Evolutionary conservation across 495 filamentous ascomycete species (phyloP), one percentile per base, ranked within the genome.

Genomic region (Aspergillus heteromorphus): DNA sequence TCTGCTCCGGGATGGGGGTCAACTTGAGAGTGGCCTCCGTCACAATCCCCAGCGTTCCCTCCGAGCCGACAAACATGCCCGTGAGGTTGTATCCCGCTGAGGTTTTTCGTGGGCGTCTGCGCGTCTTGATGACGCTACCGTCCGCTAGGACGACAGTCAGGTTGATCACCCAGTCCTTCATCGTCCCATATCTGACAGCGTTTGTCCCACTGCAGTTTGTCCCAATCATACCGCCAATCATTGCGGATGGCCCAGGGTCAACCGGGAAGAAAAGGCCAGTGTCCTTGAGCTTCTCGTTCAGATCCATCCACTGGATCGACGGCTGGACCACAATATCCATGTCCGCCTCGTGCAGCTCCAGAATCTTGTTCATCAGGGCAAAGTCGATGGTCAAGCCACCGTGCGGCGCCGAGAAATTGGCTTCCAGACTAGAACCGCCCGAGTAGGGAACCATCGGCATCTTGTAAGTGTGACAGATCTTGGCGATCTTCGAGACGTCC

Each of bases 201-300:
- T 97, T 96, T 27, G 92, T 97, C 30, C 92, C 92, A 55, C 83
- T 87, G 77, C 92, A 97, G 27, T 91, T 91, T 0, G 92, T 97
- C 0, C 89, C 92, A 11, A 97, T 84, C 92, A 97, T 97, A 38
- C 92, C 92, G 34, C 92, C 92, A 57, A 97, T 96, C 83, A 88
- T 88, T 3, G 73, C 79, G 13, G 80, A 77, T 59, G 77, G 82
- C 19, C 79, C 88, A 16, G 90, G 90, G 61, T 95, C 90, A 14
- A 91, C 82, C 0, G 92, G 92, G 67, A 97, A 95, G 73, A 96
- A 96, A 13, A 96, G 82, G 1, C 88, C 89, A 17, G 77, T 83
- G 40, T 79, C 74, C 65, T 84, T 84, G 51, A 97, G 81, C 62
- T 88, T 72, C 54, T 87, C 82, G 64, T 96, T 96, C 45, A 97